These are phyloP conservation scores for Colletotrichum melonis DNA, from an alignment of 2,329 filamentous ascomycete species.

Conservation along the genomic window DNA sequence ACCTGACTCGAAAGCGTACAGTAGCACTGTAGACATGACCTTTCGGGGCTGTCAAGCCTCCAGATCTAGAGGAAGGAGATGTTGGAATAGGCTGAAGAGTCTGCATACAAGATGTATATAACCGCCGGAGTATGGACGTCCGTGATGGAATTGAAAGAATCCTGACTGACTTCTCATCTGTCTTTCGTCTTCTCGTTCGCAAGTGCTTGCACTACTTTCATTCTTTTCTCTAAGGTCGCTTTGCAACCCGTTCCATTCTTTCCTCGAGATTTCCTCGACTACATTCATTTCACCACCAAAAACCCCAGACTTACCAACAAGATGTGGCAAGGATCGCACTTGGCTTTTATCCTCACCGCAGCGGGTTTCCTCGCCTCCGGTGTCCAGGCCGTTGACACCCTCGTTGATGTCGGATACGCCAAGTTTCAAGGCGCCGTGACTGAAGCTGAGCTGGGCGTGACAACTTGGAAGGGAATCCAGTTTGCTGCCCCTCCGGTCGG, in stretches of 20 bases:
- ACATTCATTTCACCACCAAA: neutral
- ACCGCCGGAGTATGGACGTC: neutral
- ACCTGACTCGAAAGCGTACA: neutral
- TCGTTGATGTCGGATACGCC: conserved; percentile 75
- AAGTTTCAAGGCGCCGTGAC: conserved; percentile 66
- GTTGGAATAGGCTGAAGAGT: neutral
- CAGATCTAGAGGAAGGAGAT: neutral
- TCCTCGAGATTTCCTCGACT: neutral
- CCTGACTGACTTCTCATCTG: neutral
- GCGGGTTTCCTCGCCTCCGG: neutral
- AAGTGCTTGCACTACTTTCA: conserved; percentile 18
- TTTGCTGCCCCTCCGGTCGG: conserved; percentile 79
- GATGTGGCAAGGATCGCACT: conserved; percentile 21
- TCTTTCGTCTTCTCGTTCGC: neutral
- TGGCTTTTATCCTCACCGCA: conserved; percentile 8
- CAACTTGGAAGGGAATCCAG: conserved; percentile 79
- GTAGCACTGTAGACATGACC: too few species aligned
- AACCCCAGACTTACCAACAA: neutral
- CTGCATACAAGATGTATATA: neutral
- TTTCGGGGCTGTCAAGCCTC: too few species aligned
- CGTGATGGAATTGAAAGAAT: neutral
- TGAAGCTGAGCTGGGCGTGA: conserved; percentile 63
- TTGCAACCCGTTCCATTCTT: conserved; percentile 6
- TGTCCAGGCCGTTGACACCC: conserved; percentile 39
- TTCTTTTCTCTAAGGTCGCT: conserved; percentile 7